A percentile compares a stretch with the other conserved stretches of the same genome.
Evolutionary conservation across 1,139 yeast genomes (phyloP).

Genomic region (Zygosaccharomyces pseudobailii): DNA sequence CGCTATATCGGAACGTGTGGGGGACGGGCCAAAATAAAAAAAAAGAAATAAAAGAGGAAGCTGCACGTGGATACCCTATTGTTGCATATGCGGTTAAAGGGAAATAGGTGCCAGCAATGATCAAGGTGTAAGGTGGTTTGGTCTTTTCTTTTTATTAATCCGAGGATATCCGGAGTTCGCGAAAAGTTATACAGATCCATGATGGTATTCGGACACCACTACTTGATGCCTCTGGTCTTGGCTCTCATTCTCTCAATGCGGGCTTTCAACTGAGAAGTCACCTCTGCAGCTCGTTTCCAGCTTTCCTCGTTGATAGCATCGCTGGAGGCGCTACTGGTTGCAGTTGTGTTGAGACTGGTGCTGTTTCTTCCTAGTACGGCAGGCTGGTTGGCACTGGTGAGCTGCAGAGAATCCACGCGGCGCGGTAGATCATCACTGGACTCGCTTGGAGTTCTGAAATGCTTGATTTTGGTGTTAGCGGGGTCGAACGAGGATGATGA

Average conservation of each 20-base stretch:
- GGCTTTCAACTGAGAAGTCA: conserved; percentile 77
- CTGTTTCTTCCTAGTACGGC: conserved; percentile 17
- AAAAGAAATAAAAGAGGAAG: conserved; percentile 1
- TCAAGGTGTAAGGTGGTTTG: background rate
- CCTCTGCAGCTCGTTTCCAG: conserved; percentile 89
- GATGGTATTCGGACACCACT: background rate
- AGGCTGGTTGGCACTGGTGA: conserved; percentile 9
- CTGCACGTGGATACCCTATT: background rate
- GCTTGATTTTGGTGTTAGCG: conserved; percentile 7
- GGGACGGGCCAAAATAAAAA: background rate
- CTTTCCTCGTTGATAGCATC: conserved; percentile 54
- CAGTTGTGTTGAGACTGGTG: conserved; percentile 11
- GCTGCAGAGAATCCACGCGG: conserved; percentile 26
- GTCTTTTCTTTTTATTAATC: background rate
- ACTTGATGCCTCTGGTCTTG: conserved; percentile 38
- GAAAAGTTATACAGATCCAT: background rate
- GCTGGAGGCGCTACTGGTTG: conserved; percentile 6
- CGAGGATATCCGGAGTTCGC: background rate
- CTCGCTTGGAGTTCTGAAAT: conserved; percentile 21
- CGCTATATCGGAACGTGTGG: background rate
- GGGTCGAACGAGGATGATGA: conserved; percentile 16
- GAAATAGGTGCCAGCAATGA: background rate
- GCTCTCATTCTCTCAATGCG: conserved; percentile 87
- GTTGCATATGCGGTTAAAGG: conserved; percentile 13
- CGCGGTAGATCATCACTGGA: conserved; percentile 30